Conservation (phyloP, 768 basidiomycete species). For the Gloeophyllum trabeum region DNA sequence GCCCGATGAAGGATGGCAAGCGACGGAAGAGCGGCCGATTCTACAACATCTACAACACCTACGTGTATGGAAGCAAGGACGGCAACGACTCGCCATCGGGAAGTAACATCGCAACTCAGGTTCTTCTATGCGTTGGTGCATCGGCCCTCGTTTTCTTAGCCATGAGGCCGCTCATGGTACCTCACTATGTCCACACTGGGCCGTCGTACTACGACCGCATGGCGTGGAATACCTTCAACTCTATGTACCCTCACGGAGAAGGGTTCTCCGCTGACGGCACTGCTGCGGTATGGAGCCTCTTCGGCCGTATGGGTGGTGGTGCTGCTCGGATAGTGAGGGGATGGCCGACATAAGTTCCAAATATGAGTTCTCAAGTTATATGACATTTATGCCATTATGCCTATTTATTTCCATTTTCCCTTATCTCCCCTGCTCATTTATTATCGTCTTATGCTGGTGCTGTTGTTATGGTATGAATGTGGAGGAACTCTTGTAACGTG, state of each 20-base stretch:
- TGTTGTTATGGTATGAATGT: neutral
- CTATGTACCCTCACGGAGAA: constrained; percentile 58
- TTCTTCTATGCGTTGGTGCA: constrained; percentile 48
- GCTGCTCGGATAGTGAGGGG: constrained; percentile 68
- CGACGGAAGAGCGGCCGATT: constrained; percentile 34
- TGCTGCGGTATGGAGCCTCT: constrained; percentile 53
- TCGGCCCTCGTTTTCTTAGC: constrained; percentile 51
- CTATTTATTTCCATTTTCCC: neutral
- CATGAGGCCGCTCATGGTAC: constrained; percentile 46
- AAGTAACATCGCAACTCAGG: constrained; percentile 27
- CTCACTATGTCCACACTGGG: constrained; percentile 48
- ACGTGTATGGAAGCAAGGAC: constrained; percentile 35
- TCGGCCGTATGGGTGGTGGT: constrained; percentile 64
- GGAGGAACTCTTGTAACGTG: neutral
- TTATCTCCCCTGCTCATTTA: neutral
- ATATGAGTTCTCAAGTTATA: constrained; percentile 4
- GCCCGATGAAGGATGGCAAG: constrained; percentile 11
- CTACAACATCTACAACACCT: constrained; percentile 83
- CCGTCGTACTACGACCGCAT: constrained; percentile 66
- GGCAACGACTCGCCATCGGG: constrained; percentile 20
- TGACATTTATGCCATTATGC: neutral
- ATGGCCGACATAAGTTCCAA: constrained; percentile 54
- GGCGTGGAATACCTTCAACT: constrained; percentile 73
- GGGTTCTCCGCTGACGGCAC: constrained; percentile 51
- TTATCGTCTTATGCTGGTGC: neutral